Percentiles rank a stretch among this genome's conserved stretches.
These are phyloP conservation scores for Candida ipomoeae DNA, from an alignment of 805 yeast species.

Conservation along the genomic window DNA sequence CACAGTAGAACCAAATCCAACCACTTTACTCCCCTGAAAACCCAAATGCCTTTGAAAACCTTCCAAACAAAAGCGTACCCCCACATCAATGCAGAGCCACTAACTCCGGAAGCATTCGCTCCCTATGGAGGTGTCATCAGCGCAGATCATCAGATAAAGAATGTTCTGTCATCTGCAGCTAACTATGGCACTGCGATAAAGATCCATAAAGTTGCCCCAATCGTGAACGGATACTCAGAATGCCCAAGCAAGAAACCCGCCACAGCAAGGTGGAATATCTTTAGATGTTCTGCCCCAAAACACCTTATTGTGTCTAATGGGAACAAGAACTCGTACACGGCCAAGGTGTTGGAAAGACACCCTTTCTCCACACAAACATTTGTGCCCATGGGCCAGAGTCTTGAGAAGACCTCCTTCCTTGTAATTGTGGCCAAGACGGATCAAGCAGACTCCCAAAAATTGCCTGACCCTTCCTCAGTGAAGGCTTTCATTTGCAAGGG, in stretches of 20 bases:
- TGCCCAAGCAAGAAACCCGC: conserved; percentile 48
- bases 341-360: conserved; percentile 83
- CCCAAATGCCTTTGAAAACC: conserved; percentile 38
- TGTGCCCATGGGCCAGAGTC: conserved; percentile 75
- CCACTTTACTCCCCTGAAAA: neutral
- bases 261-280: conserved; percentile 74
- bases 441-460: conserved; percentile 24
- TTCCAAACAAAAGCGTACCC: conserved; percentile 21
- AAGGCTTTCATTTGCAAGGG: conserved; percentile 75
- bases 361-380: conserved; percentile 88
- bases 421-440: conserved; percentile 74
- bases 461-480: conserved; percentile 60
- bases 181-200: conserved; percentile 94
- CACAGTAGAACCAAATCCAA: neutral
- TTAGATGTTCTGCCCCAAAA: conserved; percentile 74
- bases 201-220: conserved; percentile 66
- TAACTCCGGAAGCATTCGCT: conserved; percentile 65
- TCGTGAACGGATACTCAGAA: conserved; percentile 46
- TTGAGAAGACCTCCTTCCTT: conserved; percentile 52
- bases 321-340: conserved; percentile 33
- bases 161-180: conserved; percentile 49
- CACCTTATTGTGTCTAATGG: conserved; percentile 42
- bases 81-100: conserved; percentile 45
- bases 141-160: conserved; percentile 64
- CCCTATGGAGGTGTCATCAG: conserved; percentile 75